phyloP scores from a whole-genome alignment of 352 stramenopile species.

The Phytopythium vexans region DNA sequence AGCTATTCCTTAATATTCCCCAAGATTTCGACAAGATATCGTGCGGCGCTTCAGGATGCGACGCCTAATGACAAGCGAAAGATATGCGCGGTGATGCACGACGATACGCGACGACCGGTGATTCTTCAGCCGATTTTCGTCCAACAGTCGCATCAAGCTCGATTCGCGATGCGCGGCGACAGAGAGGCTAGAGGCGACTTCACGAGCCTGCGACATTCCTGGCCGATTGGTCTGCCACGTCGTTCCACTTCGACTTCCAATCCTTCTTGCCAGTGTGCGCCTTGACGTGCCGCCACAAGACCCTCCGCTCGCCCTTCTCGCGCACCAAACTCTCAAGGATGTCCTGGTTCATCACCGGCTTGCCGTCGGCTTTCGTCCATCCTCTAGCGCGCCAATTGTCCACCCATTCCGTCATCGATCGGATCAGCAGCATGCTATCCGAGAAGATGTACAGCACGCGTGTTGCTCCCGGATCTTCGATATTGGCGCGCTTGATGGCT shows the following conservation, averaged over 20 bases:
- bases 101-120: too few species aligned
- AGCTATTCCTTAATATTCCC: too few species aligned
- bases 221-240: constrained; percentile 56
- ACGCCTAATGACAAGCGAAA: too few species aligned
- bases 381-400: constrained; percentile 53
- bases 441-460: constrained; percentile 69
- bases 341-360: constrained; percentile 58
- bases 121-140: too few species aligned
- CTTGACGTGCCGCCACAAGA: constrained; percentile 70
- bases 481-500: constrained; percentile 63
- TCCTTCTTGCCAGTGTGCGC: constrained; percentile 54
- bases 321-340: constrained; percentile 53
- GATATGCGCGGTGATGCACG: too few species aligned
- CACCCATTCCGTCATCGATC: constrained; percentile 79
- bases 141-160: constrained; percentile 1
- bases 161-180: constrained; percentile 13
- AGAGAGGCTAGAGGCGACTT: background rate
- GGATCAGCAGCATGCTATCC: constrained; percentile 76
- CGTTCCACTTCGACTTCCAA: constrained; percentile 74
- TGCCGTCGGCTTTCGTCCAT: constrained; percentile 59
- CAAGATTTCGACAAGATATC: too few species aligned
- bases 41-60: too few species aligned
- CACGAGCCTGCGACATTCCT: constrained; percentile 19
- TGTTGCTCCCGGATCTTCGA: constrained; percentile 29
- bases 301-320: constrained; percentile 34